These are phyloP conservation scores for Fusarium sp. DNA, from an alignment of 2,329 filamentous ascomycete species.

Conservation along the genomic window DNA sequence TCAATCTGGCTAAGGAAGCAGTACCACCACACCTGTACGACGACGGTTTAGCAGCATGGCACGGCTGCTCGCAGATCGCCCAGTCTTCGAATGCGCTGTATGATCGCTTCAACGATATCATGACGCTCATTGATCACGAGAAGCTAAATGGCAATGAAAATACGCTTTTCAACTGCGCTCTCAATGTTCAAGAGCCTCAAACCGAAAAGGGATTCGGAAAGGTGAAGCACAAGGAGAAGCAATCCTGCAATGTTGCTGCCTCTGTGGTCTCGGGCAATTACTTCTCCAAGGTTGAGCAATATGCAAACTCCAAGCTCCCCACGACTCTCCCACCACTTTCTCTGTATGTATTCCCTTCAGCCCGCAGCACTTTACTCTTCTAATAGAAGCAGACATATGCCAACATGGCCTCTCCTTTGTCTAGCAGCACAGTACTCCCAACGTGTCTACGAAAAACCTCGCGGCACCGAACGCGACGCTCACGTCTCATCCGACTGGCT, in stretches of 20 bases:
- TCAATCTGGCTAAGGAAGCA: conserved; percentile 59
- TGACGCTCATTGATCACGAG: conserved; percentile 79
- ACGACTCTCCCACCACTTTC: conserved; percentile 75
- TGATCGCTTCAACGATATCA: conserved; percentile 75
- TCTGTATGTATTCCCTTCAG: conserved; percentile 63
- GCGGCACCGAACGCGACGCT: conserved; percentile 72
- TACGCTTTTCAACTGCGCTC: conserved; percentile 62
- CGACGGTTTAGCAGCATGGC: conserved; percentile 59
- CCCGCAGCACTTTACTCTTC: not conserved
- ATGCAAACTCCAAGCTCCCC: conserved; percentile 82
- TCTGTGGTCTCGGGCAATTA: conserved; percentile 64
- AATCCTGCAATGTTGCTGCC: conserved; percentile 33
- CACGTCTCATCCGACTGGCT: conserved; percentile 79
- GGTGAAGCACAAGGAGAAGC: conserved; percentile 34
- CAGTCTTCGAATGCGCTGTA: conserved; percentile 64
- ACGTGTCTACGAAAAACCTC: conserved; percentile 77
- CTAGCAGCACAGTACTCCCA: conserved; percentile 84
- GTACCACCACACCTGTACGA: conserved; percentile 58
- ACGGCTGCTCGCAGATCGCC: conserved; percentile 57
- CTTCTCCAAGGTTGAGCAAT: conserved; percentile 82
- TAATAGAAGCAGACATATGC: conserved; percentile 68
- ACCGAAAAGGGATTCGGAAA: conserved; percentile 33
- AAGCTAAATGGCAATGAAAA: conserved; percentile 65
- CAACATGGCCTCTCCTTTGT: conserved; percentile 82
- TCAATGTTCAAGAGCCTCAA: not conserved